phyloP scores from a whole-genome alignment of 495 filamentous ascomycete species.

The Gamarada debralockiae region DNA sequence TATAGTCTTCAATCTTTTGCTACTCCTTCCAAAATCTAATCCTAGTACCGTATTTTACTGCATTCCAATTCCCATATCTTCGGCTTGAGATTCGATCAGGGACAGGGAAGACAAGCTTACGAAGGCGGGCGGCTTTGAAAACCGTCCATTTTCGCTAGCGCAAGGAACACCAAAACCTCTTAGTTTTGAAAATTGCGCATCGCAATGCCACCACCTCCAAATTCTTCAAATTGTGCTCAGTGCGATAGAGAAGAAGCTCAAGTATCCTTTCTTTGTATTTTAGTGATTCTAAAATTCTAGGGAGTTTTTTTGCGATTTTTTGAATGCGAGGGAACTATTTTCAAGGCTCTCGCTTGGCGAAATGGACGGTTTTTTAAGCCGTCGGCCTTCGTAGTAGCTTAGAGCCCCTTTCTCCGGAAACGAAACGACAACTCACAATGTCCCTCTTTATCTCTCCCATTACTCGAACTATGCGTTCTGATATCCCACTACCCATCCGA shows the following conservation, averaged over 20 bases:
- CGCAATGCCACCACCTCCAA: neutral
- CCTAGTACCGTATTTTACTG: too few relatives aligned
- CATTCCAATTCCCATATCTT: too few relatives aligned
- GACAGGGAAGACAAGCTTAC: too few relatives aligned
- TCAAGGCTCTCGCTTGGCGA: neutral
- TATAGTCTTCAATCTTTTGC: too few relatives aligned
- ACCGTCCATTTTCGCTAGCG: neutral
- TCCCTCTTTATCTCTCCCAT: too few relatives aligned
- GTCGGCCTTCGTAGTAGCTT: neutral
- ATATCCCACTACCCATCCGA: too few relatives aligned
- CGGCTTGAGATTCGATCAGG: too few relatives aligned
- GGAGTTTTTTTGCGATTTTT: neutral
- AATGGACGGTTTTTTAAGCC: neutral
- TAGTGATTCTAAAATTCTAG: slow-evolving; percentile 1
- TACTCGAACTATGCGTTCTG: too few relatives aligned
- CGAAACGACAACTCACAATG: too few relatives aligned
- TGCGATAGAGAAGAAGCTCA: slow-evolving; percentile 3
- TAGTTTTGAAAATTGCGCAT: slow-evolving; percentile 3
- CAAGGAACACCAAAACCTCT: slow-evolving; percentile 9
- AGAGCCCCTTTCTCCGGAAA: too few relatives aligned
- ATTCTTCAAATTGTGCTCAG: neutral
- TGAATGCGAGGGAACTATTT: neutral
- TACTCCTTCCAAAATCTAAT: too few relatives aligned
- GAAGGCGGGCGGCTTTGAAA: neutral
- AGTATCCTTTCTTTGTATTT: neutral